Base-by-base conservation (phyloP, 352 stramenopile genomes). In the Pythium dissimile region DNA sequence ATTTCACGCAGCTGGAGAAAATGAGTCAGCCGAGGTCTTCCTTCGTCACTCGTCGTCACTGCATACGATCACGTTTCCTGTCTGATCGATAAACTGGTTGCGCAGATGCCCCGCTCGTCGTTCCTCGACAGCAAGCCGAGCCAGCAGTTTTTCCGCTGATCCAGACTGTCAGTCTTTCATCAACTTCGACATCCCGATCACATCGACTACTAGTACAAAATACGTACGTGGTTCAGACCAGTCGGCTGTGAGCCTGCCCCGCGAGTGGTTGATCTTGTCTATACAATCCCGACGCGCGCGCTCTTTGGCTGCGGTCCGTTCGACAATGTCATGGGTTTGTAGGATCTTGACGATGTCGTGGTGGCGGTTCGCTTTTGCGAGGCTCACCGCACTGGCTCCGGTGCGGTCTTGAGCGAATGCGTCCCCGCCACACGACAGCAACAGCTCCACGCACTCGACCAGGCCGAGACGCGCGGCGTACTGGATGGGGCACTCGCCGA, bases 401-500 rank as follows among this genome's bases (percentile, higher is more conserved):
- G 64, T 64, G 1, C 73, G 71, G 48, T 92, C 78, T 2, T 48
- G 35, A 20, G 44, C 41, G 8, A 61, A 61, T 5, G 57, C 20
- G 46, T 88, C 62, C 4, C 62, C 80, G 13, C 66, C 67, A 32
- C 79, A 64, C 3, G 24, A 26, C 1, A 93, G 50, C 41, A 93
- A 64, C 6, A 90, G 50, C 54, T 76, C 72, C 24, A 80, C 72
- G 39, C 76, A 86, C 9, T 82, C 70, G 30, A 75, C 44, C 3
- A 90, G 71, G 12, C 77, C 78, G 27, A 85, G 69, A 1, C 72
- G 64, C 27, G 75, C 75, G 35, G 72, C 83, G 24, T 74, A 59
- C 41, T 90, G 83, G 28, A 92, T 46, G 13, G 71, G 58, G 1
- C 75, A 83, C 64, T 88, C 77, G 0, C 78, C 78, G 46, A 87